Base-by-base conservation (phyloP, 345 rosid genomes). In the Draba incana region DNA sequence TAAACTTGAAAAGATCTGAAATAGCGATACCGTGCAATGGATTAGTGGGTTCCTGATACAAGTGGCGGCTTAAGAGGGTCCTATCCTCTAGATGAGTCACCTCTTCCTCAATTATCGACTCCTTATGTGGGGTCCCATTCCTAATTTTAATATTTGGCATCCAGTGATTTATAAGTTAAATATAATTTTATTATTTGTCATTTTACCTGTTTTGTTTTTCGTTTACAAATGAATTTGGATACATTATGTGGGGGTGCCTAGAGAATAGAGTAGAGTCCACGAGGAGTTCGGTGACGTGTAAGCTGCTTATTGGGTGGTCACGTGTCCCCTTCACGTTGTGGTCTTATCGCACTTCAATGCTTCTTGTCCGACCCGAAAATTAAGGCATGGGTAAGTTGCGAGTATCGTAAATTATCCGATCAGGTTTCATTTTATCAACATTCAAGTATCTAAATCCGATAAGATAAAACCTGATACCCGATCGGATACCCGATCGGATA, bases 51-150 rank as follows among this genome's bases (percentile, higher is more conserved):
- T 63, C 64, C 69, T 55, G 70, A 11, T 28, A 49, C 71, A 73
- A 52, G 77, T 73, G 77, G 66, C 48, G 39, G 13, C 3, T 10
- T 64, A n/a, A n/a, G n/a, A n/a, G n/a, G n/a, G n/a, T n/a, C n/a
- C n/a, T n/a, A 71, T 71, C 76, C 64, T 47, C 44, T 55, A 47
- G 64, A 64, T 64, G 76, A 72, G 65, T 64, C 76, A 72, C 50
- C 51, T 10, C 28, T 47, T 10, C 48, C n/a, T 52, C 75, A 54
- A 64, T 64, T 64, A 64, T 64, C 25, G 43, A 6, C 3, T 2
- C 35, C 30, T 14, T 1, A 37, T 45, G 46, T 24, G 20, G 45
- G 64, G 51, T 0, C 43, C 63, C 7, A 16, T 15, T 12, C 1
- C 0, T 7, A 28, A 2, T 62, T 62, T 27, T 16, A 31, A 15